These are phyloP conservation scores for Macadamia tetraphylla DNA, from an alignment of 164 flowering plant species.

Conservation along the genomic window DNA sequence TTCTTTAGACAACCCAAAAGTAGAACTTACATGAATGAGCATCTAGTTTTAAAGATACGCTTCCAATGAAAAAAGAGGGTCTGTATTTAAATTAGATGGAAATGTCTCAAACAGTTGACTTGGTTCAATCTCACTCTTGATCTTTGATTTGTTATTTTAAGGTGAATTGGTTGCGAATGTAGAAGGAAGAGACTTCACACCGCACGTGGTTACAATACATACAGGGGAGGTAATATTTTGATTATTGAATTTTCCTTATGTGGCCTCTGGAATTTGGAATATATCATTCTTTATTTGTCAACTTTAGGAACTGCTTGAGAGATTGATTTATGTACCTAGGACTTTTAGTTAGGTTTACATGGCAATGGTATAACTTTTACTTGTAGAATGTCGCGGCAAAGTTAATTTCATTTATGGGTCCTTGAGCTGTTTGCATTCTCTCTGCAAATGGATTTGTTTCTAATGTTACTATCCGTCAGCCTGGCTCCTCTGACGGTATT, in stretches of 20 bases:
- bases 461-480: constrained; percentile 61
- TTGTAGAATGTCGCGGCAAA: constrained; percentile 61
- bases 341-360: neutral
- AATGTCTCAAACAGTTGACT: neutral
- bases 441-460: constrained; percentile 77
- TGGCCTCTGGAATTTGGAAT: neutral
- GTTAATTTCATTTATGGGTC: constrained; percentile 51
- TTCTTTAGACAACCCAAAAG: too few species aligned
- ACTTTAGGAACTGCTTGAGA: neutral
- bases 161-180: constrained; percentile 62
- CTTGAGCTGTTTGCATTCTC: constrained; percentile 59
- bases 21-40: neutral
- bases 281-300: neutral
- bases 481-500: constrained; percentile 54
- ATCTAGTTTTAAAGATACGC: too few species aligned
- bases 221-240: constrained; percentile 55
- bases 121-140: constrained; percentile 7
- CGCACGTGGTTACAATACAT: constrained; percentile 52
- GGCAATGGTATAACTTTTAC: neutral
- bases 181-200: constrained; percentile 59
- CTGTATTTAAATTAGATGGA: neutral
- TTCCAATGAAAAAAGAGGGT: neutral
- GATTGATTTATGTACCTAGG: neutral
- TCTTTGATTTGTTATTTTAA: constrained; percentile 23
- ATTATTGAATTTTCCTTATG: neutral